A percentile compares a stretch with the other conserved stretches of the same genome.
These are phyloP conservation scores for Picea engelmannii DNA, from an alignment of 83 land plant species.

Conservation along the genomic window DNA sequence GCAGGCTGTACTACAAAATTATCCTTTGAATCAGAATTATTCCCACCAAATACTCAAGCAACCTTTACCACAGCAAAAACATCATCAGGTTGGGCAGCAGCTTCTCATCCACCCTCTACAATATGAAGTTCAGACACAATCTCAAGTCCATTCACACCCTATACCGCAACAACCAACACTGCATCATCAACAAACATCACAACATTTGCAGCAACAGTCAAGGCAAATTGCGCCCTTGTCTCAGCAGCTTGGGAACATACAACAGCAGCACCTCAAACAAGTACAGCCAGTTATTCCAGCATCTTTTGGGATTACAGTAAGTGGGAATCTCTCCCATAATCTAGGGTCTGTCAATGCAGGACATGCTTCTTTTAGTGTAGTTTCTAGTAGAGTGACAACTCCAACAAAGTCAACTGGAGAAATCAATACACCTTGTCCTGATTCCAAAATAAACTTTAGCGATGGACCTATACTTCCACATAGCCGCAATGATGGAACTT, in stretches of 20 bases:
- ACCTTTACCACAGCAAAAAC: not conserved
- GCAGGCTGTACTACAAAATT: not conserved
- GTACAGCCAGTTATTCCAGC: not conserved
- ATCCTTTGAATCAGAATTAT: slow-evolving; percentile 3
- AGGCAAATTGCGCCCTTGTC: not conserved
- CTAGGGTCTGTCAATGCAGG: not conserved
- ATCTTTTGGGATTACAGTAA: not conserved
- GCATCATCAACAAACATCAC: not conserved
- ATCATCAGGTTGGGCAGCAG: not conserved
- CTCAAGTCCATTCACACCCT: not conserved
- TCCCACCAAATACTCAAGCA: not conserved
- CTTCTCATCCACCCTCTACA: not conserved
- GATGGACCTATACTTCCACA: not conserved
- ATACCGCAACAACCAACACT: slow-evolving; percentile 8
- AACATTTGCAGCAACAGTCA: not conserved
- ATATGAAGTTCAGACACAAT: not conserved
- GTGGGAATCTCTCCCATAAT: not conserved
- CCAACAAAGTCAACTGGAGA: not conserved
- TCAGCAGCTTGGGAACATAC: no score
- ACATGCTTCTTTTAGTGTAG: not conserved
- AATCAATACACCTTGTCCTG: not conserved
- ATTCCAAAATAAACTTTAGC: not conserved
- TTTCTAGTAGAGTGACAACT: not conserved
- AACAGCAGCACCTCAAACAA: no score
- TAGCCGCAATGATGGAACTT: not conserved